Conservation (phyloP, 2,329 filamentous ascomycete species). For the Fusarium fracticaudum region DNA sequence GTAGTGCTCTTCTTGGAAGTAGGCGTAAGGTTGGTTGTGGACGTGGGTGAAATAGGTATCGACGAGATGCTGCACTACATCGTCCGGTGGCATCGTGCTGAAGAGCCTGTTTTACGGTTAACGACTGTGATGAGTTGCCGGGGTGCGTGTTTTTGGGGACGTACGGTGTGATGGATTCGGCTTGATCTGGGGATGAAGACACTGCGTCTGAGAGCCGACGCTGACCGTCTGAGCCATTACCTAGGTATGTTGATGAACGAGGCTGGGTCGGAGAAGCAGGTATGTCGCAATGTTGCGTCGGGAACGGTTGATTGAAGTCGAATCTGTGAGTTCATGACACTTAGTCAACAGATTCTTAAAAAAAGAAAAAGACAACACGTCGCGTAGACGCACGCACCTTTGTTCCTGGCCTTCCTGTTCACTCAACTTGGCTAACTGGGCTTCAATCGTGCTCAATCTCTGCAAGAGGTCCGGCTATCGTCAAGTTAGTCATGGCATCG, state of each 20-base stretch:
- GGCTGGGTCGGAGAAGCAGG: neutral
- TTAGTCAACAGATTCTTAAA: accelerated
- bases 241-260: neutral
- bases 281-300: neutral
- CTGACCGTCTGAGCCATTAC: neutral
- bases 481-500: neutral
- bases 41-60: neutral
- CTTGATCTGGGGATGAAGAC: neutral
- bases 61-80: neutral
- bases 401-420: neutral
- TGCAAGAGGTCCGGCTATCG: neutral
- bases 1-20: neutral
- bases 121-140: accelerated
- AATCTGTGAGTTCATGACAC: neutral
- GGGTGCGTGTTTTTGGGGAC: accelerated
- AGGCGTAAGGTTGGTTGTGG: neutral
- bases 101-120: neutral
- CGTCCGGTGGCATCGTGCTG: neutral
- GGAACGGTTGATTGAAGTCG: neutral
- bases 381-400: neutral
- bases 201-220: neutral
- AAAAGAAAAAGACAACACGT: accelerated
- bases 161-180: neutral
- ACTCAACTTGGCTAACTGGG: neutral
- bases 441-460: neutral